Conservation (phyloP, 768 basidiomycete species). For the Serendipita sp. region DNA sequence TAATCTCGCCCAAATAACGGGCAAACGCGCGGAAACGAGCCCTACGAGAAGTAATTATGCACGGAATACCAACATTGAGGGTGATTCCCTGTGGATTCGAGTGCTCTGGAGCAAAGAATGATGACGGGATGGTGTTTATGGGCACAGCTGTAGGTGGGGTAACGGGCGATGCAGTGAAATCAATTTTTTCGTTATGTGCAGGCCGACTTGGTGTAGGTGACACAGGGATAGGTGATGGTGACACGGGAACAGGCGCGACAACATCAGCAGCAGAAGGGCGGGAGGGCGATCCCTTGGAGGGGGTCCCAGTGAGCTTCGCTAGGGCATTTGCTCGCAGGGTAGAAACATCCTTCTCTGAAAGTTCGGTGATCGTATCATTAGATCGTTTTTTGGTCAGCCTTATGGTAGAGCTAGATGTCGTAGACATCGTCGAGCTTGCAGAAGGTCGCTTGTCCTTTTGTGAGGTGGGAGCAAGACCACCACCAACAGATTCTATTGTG, state of each 20-base stretch:
- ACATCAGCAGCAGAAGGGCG: constrained; percentile 9
- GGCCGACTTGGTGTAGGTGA: constrained; percentile 6
- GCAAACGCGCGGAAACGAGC: constrained; percentile 77
- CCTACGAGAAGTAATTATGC: constrained; percentile 72
- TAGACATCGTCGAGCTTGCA: constrained; percentile 1
- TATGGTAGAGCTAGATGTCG: not conserved
- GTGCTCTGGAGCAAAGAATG: not conserved
- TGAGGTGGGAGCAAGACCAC: not conserved
- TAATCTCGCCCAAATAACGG: constrained; percentile 75
- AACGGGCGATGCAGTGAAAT: not conserved
- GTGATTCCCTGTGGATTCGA: constrained; percentile 35
- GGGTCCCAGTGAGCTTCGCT: constrained; percentile 17
- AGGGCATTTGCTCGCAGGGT: constrained; percentile 11
- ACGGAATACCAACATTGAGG: constrained; percentile 76
- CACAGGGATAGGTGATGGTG: constrained; percentile 2
- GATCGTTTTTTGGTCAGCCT: constrained; percentile 25
- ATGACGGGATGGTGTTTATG: constrained; percentile 8
- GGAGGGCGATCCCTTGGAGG: constrained; percentile 11
- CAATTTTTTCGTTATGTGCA: not conserved
- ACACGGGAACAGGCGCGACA: constrained; percentile 12
- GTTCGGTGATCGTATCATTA: constrained; percentile 22
- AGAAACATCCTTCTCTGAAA: constrained; percentile 17
- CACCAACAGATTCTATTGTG: constrained; percentile 15
- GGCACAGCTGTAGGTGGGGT: constrained; percentile 1
- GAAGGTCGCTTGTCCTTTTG: constrained; percentile 5